Evolutionary conservation across 1,284 basidiomycete genomes (phyloP).

Genomic region (Trametes versicolor): DNA sequence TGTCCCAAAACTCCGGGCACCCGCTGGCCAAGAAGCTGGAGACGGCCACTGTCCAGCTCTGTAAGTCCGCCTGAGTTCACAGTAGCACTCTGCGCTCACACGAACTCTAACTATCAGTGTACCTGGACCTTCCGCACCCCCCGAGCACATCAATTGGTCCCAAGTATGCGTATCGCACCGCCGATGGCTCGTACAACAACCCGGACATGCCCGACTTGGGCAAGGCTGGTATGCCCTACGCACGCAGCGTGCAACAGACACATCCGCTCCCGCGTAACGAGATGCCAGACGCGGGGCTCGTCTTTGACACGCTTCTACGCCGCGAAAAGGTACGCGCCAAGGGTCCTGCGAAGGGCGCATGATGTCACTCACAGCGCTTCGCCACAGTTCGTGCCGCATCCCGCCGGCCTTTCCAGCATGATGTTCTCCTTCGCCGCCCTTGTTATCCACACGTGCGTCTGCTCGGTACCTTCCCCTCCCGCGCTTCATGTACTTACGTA

Average conservation of each 20-base stretch:
- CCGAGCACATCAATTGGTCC: conserved; percentile 73
- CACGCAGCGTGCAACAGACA: conserved; percentile 80
- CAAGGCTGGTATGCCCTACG: conserved; percentile 77
- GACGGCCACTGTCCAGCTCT: conserved; percentile 61
- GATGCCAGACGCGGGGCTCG: conserved; percentile 79
- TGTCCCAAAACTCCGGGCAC: conserved; percentile 64
- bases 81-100: not conserved
- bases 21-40: conserved; percentile 59
- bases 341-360: no score
- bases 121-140: conserved; percentile 84
- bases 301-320: conserved; percentile 77
- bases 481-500: not conserved
- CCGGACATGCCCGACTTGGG: conserved; percentile 75
- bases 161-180: conserved; percentile 68
- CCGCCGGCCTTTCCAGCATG: conserved; percentile 78
- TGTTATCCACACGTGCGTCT: conserved; percentile 75
- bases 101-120: conserved; percentile 52
- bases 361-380: not conserved
- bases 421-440: conserved; percentile 87
- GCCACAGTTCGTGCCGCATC: conserved; percentile 75
- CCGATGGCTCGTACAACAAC: conserved; percentile 83
- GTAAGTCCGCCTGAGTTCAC: conserved; percentile 53
- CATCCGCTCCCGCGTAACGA: conserved; percentile 70
- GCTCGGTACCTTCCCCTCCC: no score
- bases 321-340: conserved; percentile 58